Conservation (phyloP, 202 grass and related monocot genomes). For the Setaria italica region DNA sequence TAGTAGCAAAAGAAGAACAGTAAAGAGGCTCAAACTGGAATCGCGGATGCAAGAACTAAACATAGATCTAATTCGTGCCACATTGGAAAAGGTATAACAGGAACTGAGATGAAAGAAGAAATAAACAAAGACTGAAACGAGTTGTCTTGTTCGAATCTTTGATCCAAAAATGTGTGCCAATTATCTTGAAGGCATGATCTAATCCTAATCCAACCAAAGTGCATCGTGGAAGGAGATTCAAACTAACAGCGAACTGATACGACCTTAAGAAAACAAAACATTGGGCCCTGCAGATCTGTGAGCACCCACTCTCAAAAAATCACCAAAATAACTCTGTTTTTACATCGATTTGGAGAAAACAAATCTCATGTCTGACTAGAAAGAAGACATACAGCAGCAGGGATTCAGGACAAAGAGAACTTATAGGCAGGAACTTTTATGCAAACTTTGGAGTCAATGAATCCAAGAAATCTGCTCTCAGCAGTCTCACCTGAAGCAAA, state of each 20-base stretch:
- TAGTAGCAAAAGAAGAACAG: background rate
- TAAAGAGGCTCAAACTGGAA: constrained; percentile 2
- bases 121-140: constrained; percentile 10
- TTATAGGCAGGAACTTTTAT: background rate
- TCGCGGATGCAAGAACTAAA: background rate
- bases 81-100: constrained; percentile 6
- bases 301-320: background rate
- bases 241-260: background rate
- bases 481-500: constrained; percentile 37
- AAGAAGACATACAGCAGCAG: constrained; percentile 21
- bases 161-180: constrained; percentile 8
- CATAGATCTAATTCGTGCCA: constrained; percentile 20
- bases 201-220: background rate
- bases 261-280: background rate
- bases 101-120: background rate
- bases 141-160: constrained; percentile 5
- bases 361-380: constrained; percentile 10
- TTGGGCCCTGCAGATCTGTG: constrained; percentile 14
- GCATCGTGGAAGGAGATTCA: background rate
- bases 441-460: constrained; percentile 19
- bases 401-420: background rate
- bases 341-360: constrained; percentile 3
- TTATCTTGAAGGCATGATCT: background rate
- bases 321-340: background rate
- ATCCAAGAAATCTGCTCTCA: constrained; percentile 12